Conservation (phyloP, 495 filamentous ascomycete genomes). For the Cercophora samala region DNA sequence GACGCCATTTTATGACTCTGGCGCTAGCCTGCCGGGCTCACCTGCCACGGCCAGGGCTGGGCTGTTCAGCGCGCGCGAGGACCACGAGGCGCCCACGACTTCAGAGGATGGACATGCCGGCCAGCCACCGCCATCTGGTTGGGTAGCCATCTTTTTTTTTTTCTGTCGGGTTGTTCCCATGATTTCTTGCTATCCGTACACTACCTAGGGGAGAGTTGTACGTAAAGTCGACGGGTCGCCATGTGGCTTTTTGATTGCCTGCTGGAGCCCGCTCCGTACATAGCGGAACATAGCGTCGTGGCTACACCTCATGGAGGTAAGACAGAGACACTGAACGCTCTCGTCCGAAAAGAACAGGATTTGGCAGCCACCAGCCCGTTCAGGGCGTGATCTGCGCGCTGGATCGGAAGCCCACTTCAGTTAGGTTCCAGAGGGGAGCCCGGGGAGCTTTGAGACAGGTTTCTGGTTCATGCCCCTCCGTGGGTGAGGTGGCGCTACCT, state of each 20-base stretch:
- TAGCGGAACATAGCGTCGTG: no score
- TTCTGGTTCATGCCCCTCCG: neutral
- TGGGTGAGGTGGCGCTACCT: no score
- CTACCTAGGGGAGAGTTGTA: no score
- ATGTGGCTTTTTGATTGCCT: neutral
- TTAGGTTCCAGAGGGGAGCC: no score
- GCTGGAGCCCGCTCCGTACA: neutral
- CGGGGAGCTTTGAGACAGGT: no score
- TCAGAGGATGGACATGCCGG: constrained; percentile 1
- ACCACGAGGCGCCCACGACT: constrained; percentile 5
- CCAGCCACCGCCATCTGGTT: neutral
- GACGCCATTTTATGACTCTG: neutral
- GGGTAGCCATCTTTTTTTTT: no score
- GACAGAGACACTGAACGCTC: neutral
- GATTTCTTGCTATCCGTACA: constrained; percentile 2
- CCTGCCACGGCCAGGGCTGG: constrained; percentile 3
- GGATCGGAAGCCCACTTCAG: neutral
- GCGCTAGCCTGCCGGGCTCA: constrained; percentile 7
- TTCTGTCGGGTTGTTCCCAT: neutral
- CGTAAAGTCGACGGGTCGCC: neutral
- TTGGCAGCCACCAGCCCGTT: neutral
- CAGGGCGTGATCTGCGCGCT: neutral
- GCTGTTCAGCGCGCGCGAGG: neutral
- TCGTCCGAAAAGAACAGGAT: neutral
- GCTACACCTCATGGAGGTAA: neutral